These are phyloP conservation scores for Sphaerostilbella broomeana DNA, from an alignment of 2,329 filamentous ascomycete species.

Conservation along the genomic window DNA sequence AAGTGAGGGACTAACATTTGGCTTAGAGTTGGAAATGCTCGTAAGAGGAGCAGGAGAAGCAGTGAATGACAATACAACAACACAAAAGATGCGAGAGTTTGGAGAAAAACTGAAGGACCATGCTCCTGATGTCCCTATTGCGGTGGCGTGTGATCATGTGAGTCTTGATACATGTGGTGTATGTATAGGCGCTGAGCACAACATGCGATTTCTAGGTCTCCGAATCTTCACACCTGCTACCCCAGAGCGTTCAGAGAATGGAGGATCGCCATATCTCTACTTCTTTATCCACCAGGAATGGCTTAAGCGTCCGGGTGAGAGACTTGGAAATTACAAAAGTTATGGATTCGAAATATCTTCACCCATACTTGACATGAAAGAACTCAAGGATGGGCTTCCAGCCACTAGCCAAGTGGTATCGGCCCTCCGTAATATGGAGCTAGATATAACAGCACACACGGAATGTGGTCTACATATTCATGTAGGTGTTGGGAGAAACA, in stretches of 20 bases:
- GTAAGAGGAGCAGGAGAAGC: neutral
- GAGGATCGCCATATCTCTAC: slow-evolving; percentile 1
- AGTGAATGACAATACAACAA: neutral
- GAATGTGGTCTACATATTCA: slow-evolving; percentile 23
- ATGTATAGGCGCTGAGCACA: slow-evolving; percentile 1
- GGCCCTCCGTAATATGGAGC: slow-evolving; percentile 6
- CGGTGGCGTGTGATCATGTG: neutral
- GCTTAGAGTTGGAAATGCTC: slow-evolving; percentile 21
- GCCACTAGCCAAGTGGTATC: slow-evolving; percentile 6
- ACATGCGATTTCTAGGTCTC: neutral
- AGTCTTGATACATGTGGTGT: neutral
- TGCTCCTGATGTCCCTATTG: neutral
- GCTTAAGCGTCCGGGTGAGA: neutral
- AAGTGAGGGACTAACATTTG: no score
- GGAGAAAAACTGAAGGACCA: neutral
- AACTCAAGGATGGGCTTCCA: slow-evolving; percentile 16
- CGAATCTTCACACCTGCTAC: slow-evolving; percentile 4
- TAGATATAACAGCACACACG: slow-evolving; percentile 11
- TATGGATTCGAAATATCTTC: slow-evolving; percentile 17
- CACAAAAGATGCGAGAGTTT: neutral
- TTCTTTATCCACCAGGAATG: slow-evolving; percentile 16
- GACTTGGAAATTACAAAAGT: slow-evolving; percentile 6
- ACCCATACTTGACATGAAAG: slow-evolving; percentile 15
- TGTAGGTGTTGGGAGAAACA: slow-evolving; percentile 18
- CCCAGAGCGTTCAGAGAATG: neutral